phyloP scores from a whole-genome alignment of 345 rosid species.

The Aquilaria sinensis region DNA sequence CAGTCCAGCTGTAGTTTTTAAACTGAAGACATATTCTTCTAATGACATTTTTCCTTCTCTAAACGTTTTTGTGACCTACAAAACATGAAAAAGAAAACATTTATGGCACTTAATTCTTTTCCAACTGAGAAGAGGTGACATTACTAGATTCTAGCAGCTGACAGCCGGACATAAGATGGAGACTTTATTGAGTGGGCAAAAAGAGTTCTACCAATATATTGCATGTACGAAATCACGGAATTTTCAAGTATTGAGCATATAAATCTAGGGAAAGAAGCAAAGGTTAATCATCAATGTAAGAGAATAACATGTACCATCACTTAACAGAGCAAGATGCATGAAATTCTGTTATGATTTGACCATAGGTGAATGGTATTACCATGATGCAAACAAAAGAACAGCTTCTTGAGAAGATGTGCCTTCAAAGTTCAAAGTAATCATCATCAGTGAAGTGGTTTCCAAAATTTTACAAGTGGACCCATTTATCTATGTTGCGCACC shows the following conservation, averaged over 20 bases:
- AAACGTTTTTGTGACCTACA: conserved; percentile 47
- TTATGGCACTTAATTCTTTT: not conserved
- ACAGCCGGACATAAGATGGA: not conserved
- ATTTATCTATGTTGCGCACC: too few species aligned
- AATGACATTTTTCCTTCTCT: conserved; percentile 47
- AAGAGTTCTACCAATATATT: not conserved
- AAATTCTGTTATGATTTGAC: too few species aligned
- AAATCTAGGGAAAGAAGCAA: too few species aligned
- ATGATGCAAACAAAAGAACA: too few species aligned
- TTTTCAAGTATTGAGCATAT: not conserved
- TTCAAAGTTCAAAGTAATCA: too few species aligned
- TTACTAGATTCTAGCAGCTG: not conserved
- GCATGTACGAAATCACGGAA: not conserved
- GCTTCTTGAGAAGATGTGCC: not conserved
- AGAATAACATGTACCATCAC: too few species aligned
- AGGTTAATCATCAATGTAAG: too few species aligned
- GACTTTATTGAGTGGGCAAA: not conserved
- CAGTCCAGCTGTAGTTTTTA: conserved; percentile 30
- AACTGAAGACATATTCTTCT: conserved; percentile 33
- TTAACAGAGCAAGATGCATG: too few species aligned
- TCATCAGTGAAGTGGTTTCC: too few species aligned
- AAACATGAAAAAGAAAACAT: conserved; percentile 7
- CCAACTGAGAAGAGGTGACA: not conserved
- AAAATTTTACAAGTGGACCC: too few species aligned
- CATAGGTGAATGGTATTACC: too few species aligned